Evolutionary conservation across 768 basidiomycete genomes (phyloP).

Genomic region (Auricularia cornea): DNA sequence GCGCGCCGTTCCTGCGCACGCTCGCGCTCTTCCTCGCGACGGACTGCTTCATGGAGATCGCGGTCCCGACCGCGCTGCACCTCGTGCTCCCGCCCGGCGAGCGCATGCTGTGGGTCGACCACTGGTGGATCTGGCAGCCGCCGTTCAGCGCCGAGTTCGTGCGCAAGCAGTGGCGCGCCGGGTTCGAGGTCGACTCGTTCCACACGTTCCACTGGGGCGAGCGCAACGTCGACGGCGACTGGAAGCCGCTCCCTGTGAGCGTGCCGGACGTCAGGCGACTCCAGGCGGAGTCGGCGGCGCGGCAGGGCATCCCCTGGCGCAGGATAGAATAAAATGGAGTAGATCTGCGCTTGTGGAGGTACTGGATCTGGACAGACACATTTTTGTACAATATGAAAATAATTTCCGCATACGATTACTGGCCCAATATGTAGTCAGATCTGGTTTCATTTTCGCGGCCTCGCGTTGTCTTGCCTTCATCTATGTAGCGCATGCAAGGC

Average conservation of each 20-base stretch:
- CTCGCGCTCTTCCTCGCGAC: constrained; percentile 39
- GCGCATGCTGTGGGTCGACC: constrained; percentile 39
- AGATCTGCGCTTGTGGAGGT: too few species aligned
- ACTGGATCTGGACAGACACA: too few species aligned
- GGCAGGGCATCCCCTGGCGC: constrained; percentile 22
- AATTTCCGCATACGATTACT: too few species aligned
- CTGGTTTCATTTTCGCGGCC: too few species aligned
- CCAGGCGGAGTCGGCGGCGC: constrained; percentile 29
- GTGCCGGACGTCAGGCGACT: constrained; percentile 31
- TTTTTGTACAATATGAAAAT: too few species aligned
- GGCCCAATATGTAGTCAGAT: too few species aligned
- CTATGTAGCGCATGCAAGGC: too few species aligned
- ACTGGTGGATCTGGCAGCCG: constrained; percentile 43
- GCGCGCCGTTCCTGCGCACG: constrained; percentile 31
- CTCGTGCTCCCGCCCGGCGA: constrained; percentile 32
- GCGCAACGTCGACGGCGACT: constrained; percentile 23
- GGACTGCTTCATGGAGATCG: constrained; percentile 42
- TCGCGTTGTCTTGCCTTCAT: too few species aligned
- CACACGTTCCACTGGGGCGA: constrained; percentile 46
- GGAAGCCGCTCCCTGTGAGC: constrained; percentile 27
- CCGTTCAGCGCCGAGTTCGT: constrained; percentile 41
- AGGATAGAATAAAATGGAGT: too few species aligned
- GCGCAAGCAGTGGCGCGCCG: constrained; percentile 36
- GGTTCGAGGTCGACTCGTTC: constrained; percentile 43
- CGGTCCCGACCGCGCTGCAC: constrained; percentile 37